Evolutionary conservation across 2,329 filamentous ascomycete genomes (phyloP).

Genomic region (Claviceps fusiformis): DNA sequence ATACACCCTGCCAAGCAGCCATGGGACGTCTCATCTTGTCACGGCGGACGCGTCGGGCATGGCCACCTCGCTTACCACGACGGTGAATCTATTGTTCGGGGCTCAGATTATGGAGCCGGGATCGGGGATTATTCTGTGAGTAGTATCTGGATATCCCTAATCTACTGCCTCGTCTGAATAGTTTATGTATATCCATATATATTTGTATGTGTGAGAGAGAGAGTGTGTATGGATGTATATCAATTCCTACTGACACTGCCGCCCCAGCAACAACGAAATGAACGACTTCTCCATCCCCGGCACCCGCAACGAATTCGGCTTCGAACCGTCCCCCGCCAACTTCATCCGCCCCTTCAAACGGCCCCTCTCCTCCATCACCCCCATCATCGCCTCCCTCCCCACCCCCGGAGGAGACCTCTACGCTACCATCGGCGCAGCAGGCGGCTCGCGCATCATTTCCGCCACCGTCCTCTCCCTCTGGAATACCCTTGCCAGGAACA

Average conservation of each 20-base stretch:
- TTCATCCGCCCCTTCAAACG: slow-evolving; percentile 71
- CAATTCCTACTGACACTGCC: background rate
- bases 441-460: slow-evolving; percentile 74
- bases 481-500: slow-evolving; percentile 52
- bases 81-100: slow-evolving; percentile 78
- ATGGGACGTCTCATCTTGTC: slow-evolving; percentile 62
- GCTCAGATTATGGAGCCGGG: slow-evolving; percentile 64
- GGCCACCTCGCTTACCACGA: slow-evolving; percentile 71
- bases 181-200: background rate
- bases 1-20: slow-evolving; percentile 53
- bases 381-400: slow-evolving; percentile 55
- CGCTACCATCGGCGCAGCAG: slow-evolving; percentile 60
- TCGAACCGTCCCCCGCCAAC: slow-evolving; percentile 66
- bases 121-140: slow-evolving; percentile 63
- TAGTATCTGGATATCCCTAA: background rate
- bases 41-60: slow-evolving; percentile 60
- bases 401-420: slow-evolving; percentile 49
- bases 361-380: slow-evolving; percentile 70
- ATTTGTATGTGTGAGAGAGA: too few relatives aligned
- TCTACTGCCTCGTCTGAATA: too few relatives aligned
- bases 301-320: slow-evolving; percentile 68
- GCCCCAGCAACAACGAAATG: slow-evolving; percentile 44
- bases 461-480: slow-evolving; percentile 61
- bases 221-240: background rate
- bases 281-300: slow-evolving; percentile 80